Base-by-base conservation (phyloP, 2,329 filamentous ascomycete species). In the Pseudocercospora macadamiae region DNA sequence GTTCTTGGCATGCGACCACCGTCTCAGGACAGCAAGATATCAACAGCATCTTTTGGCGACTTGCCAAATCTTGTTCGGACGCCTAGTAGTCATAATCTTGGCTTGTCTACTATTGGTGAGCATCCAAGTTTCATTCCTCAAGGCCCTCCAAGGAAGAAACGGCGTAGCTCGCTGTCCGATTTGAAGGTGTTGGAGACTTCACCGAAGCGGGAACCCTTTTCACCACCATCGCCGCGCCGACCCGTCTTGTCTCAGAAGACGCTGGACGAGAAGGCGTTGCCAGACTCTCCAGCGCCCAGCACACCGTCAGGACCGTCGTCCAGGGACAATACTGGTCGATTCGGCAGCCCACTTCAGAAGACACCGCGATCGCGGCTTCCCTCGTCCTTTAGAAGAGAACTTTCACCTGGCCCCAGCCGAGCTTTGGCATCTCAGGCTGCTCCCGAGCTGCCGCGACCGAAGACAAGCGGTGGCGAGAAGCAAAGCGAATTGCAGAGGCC, bases 111-210 rank as follows among this genome's bases (percentile, higher is more conserved):
- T 4, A 86, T 81, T 68, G 81, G 76, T 66, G 79, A 77, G 56
- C 70, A 72, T 55, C 69, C 71, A 14, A 78, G 79, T 73, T 76
- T 79, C 71, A 73, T 75, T 49, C 71, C 73, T 10, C 79, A 72
- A 12, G 72, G 68, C 63, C 74, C 74, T n/a, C 76, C 79, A 44
- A 87, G 84, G 71, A 93, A 88, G 77, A 97, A 96, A 79, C 84
- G 93, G 55, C 87, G 93, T 71, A 97, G 93, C 76, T 97, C 93
- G 23, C 78, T 97, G 39, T 96, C 93, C 3, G 93, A 97, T 73
- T 81, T 97, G 48, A 89, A 86, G 66, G 82, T 79, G 56, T 78
- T 90, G 16, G 87, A 93, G 76, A 83, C 54, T 4, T 56, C 68
- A 19, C 63, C 67, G n/a, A 62, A 64, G 28, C 56, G 51, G 51